A percentile compares a stretch with the other conserved stretches of the same genome.
Conservation (phyloP, 371 early-diverging fungal genomes). For the Fennellomyces sp. region DNA sequence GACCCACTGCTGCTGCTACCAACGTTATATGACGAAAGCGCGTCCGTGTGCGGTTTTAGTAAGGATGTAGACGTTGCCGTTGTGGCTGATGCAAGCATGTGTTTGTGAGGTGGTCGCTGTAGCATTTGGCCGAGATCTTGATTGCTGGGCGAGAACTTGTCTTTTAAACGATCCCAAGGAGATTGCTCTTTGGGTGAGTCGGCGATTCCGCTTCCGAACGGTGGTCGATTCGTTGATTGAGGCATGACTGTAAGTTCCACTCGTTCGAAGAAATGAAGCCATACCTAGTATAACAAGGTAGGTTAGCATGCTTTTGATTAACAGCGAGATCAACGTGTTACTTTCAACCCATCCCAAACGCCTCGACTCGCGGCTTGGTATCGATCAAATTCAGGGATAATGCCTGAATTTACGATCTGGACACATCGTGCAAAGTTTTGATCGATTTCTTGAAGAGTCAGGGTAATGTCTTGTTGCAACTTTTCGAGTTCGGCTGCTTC, state of each 20-base stretch:
- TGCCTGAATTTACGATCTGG: constrained; percentile 44
- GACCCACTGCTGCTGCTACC: background rate
- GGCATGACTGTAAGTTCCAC: constrained; percentile 10
- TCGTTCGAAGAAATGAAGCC: constrained; percentile 33
- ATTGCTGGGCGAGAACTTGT: background rate
- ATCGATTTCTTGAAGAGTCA: constrained; percentile 55
- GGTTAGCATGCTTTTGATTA: background rate
- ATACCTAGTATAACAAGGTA: constrained; percentile 18
- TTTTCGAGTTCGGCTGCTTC: constrained; percentile 43
- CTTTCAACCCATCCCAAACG: constrained; percentile 48
- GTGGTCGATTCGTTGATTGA: constrained; percentile 28
- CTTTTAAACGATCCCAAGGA: constrained; percentile 21
- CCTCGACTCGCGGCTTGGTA: constrained; percentile 40
- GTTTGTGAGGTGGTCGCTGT: constrained; percentile 3
- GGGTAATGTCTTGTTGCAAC: constrained; percentile 56
- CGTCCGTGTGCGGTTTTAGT: background rate
- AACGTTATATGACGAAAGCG: background rate
- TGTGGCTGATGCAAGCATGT: background rate
- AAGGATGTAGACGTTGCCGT: background rate
- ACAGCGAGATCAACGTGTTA: constrained; percentile 4
- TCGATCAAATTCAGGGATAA: constrained; percentile 51
- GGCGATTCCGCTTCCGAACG: constrained; percentile 4
- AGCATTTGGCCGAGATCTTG: background rate
- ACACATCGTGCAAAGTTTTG: constrained; percentile 58
- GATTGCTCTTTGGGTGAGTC: background rate